Conservation (phyloP, 306 rosid genomes). For the Cicer pinnatifidum region DNA sequence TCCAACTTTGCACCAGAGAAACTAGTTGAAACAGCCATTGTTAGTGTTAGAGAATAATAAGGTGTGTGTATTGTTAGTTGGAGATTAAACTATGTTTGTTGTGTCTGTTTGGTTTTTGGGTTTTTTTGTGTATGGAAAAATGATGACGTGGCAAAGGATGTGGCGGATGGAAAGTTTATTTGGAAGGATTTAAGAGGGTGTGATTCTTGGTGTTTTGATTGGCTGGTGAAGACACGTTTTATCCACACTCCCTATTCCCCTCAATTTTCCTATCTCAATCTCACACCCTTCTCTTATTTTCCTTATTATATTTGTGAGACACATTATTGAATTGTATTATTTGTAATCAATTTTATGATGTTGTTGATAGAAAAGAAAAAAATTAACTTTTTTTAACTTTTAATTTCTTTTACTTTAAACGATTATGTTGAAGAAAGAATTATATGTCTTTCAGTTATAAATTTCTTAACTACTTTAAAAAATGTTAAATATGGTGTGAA, state of each 20-base stretch:
- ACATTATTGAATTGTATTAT: too few relatives aligned
- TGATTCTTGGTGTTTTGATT: conserved; percentile 74
- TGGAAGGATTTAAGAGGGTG: conserved; percentile 42
- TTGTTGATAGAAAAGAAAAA: rapidly evolving
- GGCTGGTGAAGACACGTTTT: conserved; percentile 70
- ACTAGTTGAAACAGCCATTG: conserved; percentile 66
- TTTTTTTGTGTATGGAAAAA: conserved; percentile 27
- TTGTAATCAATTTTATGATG: too few relatives aligned
- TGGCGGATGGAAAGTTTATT: conserved; percentile 40
- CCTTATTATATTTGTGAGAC: too few relatives aligned
- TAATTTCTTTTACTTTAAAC: too few relatives aligned
- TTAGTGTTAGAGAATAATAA: background rate
- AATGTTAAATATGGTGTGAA: too few relatives aligned
- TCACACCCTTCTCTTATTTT: background rate
- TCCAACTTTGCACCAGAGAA: conserved; percentile 61
- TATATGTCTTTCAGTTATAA: too few relatives aligned
- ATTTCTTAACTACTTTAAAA: too few relatives aligned
- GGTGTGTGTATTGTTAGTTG: conserved; percentile 18
- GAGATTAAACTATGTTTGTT: background rate
- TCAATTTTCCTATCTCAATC: conserved; percentile 26
- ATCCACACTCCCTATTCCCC: conserved; percentile 74
- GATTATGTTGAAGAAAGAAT: too few relatives aligned
- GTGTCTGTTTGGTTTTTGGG: conserved; percentile 1
- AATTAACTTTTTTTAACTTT: too few relatives aligned
- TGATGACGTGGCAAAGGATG: conserved; percentile 34